These are phyloP conservation scores for Ehretia macrophylla DNA, from an alignment of 257 asterid species.

Conservation along the genomic window DNA sequence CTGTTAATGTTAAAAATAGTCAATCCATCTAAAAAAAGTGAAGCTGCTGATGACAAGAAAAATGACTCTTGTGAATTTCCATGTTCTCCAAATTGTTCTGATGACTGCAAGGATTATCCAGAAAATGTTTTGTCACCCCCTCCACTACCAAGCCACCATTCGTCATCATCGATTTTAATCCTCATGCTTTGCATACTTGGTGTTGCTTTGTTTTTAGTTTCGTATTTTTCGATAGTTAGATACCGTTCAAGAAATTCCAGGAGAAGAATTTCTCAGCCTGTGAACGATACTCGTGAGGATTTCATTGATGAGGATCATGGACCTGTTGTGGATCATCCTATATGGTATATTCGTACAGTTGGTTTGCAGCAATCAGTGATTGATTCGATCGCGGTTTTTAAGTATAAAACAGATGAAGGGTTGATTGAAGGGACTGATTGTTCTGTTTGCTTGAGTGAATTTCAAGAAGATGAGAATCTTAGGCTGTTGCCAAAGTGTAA, in stretches of 20 bases:
- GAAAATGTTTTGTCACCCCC: constrained; percentile 1
- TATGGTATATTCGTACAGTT: constrained; percentile 60
- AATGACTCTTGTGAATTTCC: constrained; percentile 10
- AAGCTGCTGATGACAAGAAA: background rate
- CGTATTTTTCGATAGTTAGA: constrained; percentile 39
- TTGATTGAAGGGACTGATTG: constrained; percentile 59
- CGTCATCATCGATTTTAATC: constrained; percentile 33
- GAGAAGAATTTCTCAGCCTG: constrained; percentile 9
- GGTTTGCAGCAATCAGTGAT: constrained; percentile 57
- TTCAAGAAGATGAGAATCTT: constrained; percentile 59
- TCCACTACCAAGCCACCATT: constrained; percentile 17
- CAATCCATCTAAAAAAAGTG: background rate
- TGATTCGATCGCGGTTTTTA: constrained; percentile 52
- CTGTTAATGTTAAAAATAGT: constrained; percentile 7
- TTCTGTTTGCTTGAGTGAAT: constrained; percentile 68
- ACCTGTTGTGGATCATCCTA: constrained; percentile 45
- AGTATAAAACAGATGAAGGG: constrained; percentile 33
- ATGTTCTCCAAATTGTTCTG: constrained; percentile 24
- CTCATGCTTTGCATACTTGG: constrained; percentile 55
- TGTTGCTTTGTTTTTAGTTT: constrained; percentile 34
- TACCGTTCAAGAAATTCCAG: constrained; percentile 25
- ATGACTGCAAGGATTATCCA: constrained; percentile 4
- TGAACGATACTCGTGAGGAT: constrained; percentile 20
- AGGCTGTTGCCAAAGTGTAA: constrained; percentile 76
- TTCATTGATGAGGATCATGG: constrained; percentile 40